Percentiles rank a stretch among this genome's conserved stretches.
These are phyloP conservation scores for Pythium monospermum DNA, from an alignment of 352 stramenopile genomes.

Conservation along the genomic window DNA sequence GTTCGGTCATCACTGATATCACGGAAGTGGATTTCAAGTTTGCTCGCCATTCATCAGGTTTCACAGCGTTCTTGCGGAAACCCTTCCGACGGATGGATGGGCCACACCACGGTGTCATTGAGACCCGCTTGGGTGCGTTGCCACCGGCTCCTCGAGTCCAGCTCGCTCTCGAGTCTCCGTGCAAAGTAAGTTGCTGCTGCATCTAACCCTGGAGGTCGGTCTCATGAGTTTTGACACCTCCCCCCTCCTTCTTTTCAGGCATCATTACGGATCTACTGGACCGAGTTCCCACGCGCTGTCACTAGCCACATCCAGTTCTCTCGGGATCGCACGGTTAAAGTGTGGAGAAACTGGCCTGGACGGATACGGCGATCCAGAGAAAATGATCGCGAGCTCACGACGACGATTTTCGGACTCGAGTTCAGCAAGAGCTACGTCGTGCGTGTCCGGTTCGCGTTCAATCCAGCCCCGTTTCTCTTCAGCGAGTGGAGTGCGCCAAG, in stretches of 20 bases:
- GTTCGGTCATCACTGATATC: slow-evolving; percentile 58
- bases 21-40: slow-evolving; percentile 44
- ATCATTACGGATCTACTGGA: slow-evolving; percentile 56
- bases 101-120: slow-evolving; percentile 34
- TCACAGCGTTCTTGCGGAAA: slow-evolving; percentile 62
- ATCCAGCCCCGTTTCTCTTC: slow-evolving; percentile 26
- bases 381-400: slow-evolving; percentile 51
- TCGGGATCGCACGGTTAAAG: slow-evolving; percentile 67
- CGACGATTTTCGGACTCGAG: slow-evolving; percentile 65
- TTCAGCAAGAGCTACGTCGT: slow-evolving; percentile 72
- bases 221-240: too few species aligned
- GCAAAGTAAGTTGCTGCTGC: slow-evolving; percentile 34
- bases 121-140: slow-evolving; percentile 39
- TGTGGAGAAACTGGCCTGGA: slow-evolving; percentile 75
- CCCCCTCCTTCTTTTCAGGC: slow-evolving; percentile 26
- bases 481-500: slow-evolving; percentile 65
- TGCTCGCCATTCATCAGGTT: slow-evolving; percentile 44
- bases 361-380: slow-evolving; percentile 36
- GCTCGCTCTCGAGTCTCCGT: slow-evolving; percentile 44
- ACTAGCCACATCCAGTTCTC: slow-evolving; percentile 67
- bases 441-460: slow-evolving; percentile 65
- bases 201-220: not conserved
- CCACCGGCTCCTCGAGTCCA: slow-evolving; percentile 40
- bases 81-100: slow-evolving; percentile 59
- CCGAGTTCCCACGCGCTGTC: slow-evolving; percentile 41